phyloP scores from a whole-genome alignment of 73 alveolate genomes.

The Halteria grandinella region DNA sequence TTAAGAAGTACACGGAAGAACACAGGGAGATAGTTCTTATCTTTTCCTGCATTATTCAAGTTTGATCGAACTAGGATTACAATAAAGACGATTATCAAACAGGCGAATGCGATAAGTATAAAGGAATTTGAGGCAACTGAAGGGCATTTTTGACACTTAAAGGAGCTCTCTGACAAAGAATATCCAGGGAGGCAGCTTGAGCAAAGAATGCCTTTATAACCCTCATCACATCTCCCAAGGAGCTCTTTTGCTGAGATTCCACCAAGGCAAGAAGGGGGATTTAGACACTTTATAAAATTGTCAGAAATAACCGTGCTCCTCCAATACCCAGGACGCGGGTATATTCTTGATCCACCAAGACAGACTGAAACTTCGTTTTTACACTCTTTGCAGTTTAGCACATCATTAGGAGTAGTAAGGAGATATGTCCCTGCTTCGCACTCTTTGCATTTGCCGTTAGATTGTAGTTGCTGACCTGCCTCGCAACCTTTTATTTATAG shows the following conservation, averaged over 20 bases:
- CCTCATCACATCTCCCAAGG: slow-evolving; percentile 65
- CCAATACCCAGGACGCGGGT: slow-evolving; percentile 35
- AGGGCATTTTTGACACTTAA: slow-evolving; percentile 62
- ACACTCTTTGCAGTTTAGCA: neutral
- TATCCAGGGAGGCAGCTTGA: slow-evolving; percentile 64
- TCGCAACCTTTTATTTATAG: no score
- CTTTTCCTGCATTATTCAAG: slow-evolving; percentile 43
- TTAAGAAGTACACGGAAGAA: slow-evolving; percentile 51
- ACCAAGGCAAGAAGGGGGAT: slow-evolving; percentile 21
- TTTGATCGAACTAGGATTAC: slow-evolving; percentile 47
- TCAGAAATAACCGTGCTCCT: neutral
- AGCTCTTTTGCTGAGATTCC: slow-evolving; percentile 1
- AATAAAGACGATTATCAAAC: neutral
- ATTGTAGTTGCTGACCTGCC: no score
- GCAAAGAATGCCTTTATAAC: slow-evolving; percentile 65
- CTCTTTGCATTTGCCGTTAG: no score
- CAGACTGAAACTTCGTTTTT: neutral
- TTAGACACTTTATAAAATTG: neutral
- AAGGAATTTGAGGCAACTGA: neutral
- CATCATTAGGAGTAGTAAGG: no score
- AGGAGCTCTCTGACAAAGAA: slow-evolving; percentile 24
- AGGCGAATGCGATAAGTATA: neutral
- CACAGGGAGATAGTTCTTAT: slow-evolving; percentile 24
- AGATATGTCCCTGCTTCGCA: no score
- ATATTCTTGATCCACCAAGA: neutral